These are phyloP conservation scores for Cephaloascus albidus DNA, from an alignment of 805 yeast genomes.

Conservation along the genomic window DNA sequence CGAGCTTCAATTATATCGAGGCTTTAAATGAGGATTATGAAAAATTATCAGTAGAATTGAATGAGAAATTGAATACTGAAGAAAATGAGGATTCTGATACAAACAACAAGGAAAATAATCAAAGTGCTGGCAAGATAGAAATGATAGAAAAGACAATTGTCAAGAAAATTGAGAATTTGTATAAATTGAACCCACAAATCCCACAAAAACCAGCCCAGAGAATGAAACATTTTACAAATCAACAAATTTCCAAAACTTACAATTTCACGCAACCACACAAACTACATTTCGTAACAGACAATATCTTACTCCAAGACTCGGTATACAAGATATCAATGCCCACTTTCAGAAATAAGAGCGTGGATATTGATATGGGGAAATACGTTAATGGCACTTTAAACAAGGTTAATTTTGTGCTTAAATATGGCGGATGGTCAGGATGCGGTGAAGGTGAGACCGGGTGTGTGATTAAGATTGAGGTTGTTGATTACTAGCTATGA, in stretches of 20 bases:
- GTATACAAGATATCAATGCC: constrained; percentile 46
- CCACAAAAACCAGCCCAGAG: constrained; percentile 28
- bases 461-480: constrained; percentile 24
- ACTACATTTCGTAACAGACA: constrained; percentile 52
- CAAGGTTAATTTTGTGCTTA: constrained; percentile 37
- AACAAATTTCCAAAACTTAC: constrained; percentile 27
- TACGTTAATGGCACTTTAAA: constrained; percentile 34
- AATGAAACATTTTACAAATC: constrained; percentile 33
- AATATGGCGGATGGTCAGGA: constrained; percentile 22
- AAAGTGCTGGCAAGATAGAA: too few species aligned
- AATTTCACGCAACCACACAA: too few species aligned
- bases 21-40: too few species aligned
- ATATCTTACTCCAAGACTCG: constrained; percentile 39
- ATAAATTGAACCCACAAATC: constrained; percentile 8
- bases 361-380: constrained; percentile 29
- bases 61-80: constrained; percentile 17
- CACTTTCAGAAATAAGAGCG: constrained; percentile 29
- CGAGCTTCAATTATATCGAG: constrained; percentile 43
- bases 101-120: too few species aligned
- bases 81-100: too few species aligned
- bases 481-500: constrained; percentile 22
- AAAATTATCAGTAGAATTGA: background rate
- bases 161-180: constrained; percentile 12
- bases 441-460: constrained; percentile 22
- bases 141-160: too few species aligned